These are phyloP conservation scores for Drechslera avenae DNA, from an alignment of 2,329 filamentous ascomycete species.

Conservation along the genomic window DNA sequence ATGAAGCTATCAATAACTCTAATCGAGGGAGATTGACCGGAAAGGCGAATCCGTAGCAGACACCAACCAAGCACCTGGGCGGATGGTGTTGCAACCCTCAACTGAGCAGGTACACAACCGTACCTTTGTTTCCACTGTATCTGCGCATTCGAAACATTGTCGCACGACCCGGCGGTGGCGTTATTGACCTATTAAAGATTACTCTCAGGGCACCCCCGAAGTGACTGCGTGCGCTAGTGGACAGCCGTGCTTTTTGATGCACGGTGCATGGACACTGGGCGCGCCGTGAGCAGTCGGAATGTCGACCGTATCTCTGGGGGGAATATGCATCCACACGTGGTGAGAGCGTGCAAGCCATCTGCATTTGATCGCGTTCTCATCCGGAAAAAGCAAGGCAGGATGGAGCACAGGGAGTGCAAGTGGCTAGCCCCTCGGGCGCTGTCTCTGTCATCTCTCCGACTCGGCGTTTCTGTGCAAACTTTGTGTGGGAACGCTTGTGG, in stretches of 20 bases:
- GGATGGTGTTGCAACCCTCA: slow-evolving; percentile 25
- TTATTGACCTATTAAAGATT: slow-evolving; percentile 33
- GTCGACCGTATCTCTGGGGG: slow-evolving; percentile 17
- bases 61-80: slow-evolving; percentile 29
- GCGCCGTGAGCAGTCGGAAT: slow-evolving; percentile 7
- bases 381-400: slow-evolving; percentile 18
- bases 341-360: slow-evolving; percentile 21
- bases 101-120: slow-evolving; percentile 29
- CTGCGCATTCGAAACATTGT: slow-evolving; percentile 22
- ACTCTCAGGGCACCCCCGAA: slow-evolving; percentile 17
- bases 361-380: slow-evolving; percentile 3
- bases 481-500: slow-evolving; percentile 8
- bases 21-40: slow-evolving; percentile 18
- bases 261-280: slow-evolving; percentile 1
- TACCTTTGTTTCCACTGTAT: slow-evolving; percentile 27
- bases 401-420: slow-evolving; percentile 10
- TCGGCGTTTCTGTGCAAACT: slow-evolving; percentile 10
- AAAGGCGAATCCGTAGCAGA: slow-evolving; percentile 24
- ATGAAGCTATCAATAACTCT: slow-evolving; percentile 6
- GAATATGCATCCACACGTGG: slow-evolving; percentile 37
- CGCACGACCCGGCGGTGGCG: slow-evolving; percentile 36
- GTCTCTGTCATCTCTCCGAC: not conserved
- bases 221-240: slow-evolving; percentile 13
- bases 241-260: slow-evolving; percentile 7
- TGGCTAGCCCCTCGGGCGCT: slow-evolving; percentile 19